Evolutionary conservation across 2,329 filamentous ascomycete genomes (phyloP).

Genomic region (Pseudogymnoascus sp.): DNA sequence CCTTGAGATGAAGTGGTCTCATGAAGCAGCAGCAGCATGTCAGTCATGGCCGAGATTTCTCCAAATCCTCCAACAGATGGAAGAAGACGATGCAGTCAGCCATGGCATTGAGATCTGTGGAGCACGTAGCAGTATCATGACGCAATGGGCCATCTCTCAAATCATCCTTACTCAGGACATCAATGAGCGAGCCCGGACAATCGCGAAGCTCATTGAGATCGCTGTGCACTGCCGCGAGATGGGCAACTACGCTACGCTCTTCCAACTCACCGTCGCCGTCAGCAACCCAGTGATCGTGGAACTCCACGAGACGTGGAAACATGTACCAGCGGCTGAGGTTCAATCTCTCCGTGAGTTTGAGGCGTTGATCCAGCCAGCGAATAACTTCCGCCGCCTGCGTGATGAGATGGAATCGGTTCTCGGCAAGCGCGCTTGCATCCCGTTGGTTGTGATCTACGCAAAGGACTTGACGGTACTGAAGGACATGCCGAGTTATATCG

Average conservation of each 20-base stretch:
- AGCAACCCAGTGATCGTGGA: constrained; percentile 65
- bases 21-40: constrained; percentile 57
- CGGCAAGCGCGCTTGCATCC: constrained; percentile 67
- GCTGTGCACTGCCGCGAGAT: constrained; percentile 66
- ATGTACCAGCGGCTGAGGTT: constrained; percentile 59
- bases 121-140: constrained; percentile 79
- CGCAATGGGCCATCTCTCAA: constrained; percentile 79
- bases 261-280: constrained; percentile 70
- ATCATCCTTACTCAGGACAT: constrained; percentile 64
- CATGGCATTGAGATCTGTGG: constrained; percentile 72
- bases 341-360: constrained; percentile 63
- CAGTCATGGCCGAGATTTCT: constrained; percentile 79
- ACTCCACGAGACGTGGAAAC: constrained; percentile 61
- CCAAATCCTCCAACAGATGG: constrained; percentile 58
- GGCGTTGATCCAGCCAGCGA: constrained; percentile 63
- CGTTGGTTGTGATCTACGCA: constrained; percentile 76
- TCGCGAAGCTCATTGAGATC: constrained; percentile 77
- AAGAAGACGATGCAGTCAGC: constrained; percentile 1
- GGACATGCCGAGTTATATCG: constrained; percentile 68
- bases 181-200: constrained; percentile 65
- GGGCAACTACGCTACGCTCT: constrained; percentile 78
- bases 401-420: constrained; percentile 66
- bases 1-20: constrained; percentile 70
- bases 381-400: constrained; percentile 70
- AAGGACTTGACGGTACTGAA: constrained; percentile 77